Base-by-base conservation (phyloP, 345 rosid genomes). In the Salix caprea region DNA sequence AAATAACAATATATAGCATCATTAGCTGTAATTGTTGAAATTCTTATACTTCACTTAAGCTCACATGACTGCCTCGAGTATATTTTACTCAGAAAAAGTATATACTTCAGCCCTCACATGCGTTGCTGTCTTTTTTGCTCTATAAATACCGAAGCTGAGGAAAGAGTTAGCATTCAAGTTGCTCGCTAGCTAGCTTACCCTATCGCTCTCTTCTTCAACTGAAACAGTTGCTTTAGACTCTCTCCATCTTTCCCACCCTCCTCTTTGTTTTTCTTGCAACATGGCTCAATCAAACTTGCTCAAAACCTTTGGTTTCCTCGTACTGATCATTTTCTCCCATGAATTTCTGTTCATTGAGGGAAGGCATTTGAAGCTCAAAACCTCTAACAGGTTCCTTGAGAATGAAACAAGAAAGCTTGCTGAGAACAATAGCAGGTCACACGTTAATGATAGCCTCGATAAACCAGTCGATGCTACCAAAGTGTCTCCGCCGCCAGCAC, bases 201-300 rank as follows among this genome's bases (percentile, higher is more conserved):
- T 28, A 65, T 16, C 34, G 23, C 39, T 13, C 40, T 5, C 11
- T 60, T 26, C 24, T 32, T 28, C 60, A 60, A 4, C 62, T 36
- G 19, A 77, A 64, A 60, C 60, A 56, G 19, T 68, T 21, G 4
- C 73, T 37, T 48, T 23, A 34, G 9, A 18, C 23, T 4, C 6
- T 48, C 26, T 48, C 40, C 9, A 7, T 32, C 18, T 42, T 34
- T 39, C 5, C 32, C 42, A 10, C 19, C 64, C 60, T 18, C 1
- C 4, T 30, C 12, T 28, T 15, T 19, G 64, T 70, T 68, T 70
- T 68, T 42, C 65, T 24, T 11, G 4, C 30, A 15, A 14, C 64
- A 90, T 90, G 92, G 90, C 86, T 48, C 85, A 73, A 74, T 75
- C 67, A 67, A 89, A 84, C 58, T n/a, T 80, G 60, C 26, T 83